Conservation (phyloP, 2,329 filamentous ascomycete species). For the Cladosporium oxysporum region DNA sequence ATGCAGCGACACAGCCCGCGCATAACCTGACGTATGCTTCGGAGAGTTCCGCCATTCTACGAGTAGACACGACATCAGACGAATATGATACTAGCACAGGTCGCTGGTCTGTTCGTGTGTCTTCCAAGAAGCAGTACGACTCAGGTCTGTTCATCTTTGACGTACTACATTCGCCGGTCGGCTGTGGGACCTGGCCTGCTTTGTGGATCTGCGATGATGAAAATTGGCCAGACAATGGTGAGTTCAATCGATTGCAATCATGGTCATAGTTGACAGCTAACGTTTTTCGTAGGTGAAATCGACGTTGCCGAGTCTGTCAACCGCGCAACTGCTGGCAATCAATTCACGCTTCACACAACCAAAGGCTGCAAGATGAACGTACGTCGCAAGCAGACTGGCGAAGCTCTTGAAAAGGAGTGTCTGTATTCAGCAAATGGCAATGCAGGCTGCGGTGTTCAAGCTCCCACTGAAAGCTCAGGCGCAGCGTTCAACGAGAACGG, state of each 20-base stretch:
- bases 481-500: constrained; percentile 34
- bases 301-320: constrained; percentile 41
- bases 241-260: neutral
- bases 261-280: neutral
- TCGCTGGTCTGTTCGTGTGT: constrained; percentile 38
- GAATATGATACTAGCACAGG: constrained; percentile 31
- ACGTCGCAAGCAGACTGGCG: constrained; percentile 35
- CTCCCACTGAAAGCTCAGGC: constrained; percentile 33
- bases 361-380: constrained; percentile 36
- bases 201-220: constrained; percentile 47
- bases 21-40: constrained; percentile 37
- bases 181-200: constrained; percentile 43
- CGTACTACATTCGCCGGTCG: constrained; percentile 38
- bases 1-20: constrained; percentile 22
- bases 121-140: constrained; percentile 40
- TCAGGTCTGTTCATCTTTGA: constrained; percentile 42
- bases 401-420: constrained; percentile 32
- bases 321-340: constrained; percentile 28
- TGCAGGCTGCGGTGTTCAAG: constrained; percentile 34
- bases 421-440: constrained; percentile 30
- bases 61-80: constrained; percentile 30
- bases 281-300: constrained; percentile 26
- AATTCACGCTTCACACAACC: constrained; percentile 35
- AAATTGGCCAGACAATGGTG: constrained; percentile 37
- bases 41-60: constrained; percentile 29